Conservation (phyloP, 2,329 filamentous ascomycete species). For the Fusarium odoratissimum region DNA sequence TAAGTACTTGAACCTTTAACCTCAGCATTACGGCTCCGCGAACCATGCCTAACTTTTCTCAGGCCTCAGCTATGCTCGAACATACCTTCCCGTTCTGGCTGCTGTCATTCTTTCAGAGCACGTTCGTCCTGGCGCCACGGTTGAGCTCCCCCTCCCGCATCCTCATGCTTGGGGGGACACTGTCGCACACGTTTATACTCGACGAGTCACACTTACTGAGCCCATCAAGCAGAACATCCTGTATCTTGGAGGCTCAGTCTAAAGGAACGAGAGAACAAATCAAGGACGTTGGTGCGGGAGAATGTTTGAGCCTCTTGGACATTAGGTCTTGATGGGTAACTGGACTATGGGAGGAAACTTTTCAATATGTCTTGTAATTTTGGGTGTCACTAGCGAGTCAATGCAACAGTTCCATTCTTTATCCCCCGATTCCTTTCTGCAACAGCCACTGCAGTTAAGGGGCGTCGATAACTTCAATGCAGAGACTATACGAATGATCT, state of each 20-base stretch:
- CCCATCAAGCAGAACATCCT: slow-evolving; percentile 64
- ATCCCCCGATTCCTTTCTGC: background rate
- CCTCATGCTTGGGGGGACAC: slow-evolving; percentile 68
- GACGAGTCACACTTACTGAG: slow-evolving; percentile 57
- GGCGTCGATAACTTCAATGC: background rate
- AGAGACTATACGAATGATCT: background rate
- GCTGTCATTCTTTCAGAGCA: slow-evolving; percentile 66
- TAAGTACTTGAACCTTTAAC: slow-evolving; percentile 33
- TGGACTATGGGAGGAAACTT: background rate
- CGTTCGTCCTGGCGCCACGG: slow-evolving; percentile 62
- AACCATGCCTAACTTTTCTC: slow-evolving; percentile 5
- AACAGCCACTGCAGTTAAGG: background rate
- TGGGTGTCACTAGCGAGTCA: slow-evolving; percentile 4
- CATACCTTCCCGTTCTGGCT: slow-evolving; percentile 63
- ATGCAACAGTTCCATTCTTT: background rate
- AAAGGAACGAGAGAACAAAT: background rate
- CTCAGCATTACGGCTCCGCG: background rate
- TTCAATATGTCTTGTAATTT: background rate
- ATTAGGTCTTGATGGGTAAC: background rate
- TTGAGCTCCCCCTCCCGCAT: slow-evolving; percentile 69
- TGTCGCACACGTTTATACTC: slow-evolving; percentile 66
- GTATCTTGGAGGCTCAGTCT: slow-evolving; percentile 65
- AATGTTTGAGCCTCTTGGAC: background rate
- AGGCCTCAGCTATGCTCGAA: slow-evolving; percentile 50
- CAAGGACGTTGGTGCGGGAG: too few relatives aligned